These are phyloP conservation scores for Peterozyma toletana DNA, from an alignment of 805 yeast species.

Conservation along the genomic window DNA sequence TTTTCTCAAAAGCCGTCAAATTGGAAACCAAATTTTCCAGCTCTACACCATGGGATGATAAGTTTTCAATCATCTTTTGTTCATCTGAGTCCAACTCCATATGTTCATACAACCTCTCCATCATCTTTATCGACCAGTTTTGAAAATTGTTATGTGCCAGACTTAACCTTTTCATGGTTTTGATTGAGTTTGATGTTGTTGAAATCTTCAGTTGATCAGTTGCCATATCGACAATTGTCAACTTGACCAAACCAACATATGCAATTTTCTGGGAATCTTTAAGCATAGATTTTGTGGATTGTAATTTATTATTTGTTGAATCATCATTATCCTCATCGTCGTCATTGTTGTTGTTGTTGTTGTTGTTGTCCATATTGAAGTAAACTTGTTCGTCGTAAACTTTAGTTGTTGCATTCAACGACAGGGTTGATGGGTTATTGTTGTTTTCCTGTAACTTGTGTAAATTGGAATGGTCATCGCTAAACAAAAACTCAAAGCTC, in stretches of 20 bases:
- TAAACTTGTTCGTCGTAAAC: slow-evolving; percentile 10
- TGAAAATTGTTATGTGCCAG: slow-evolving; percentile 71
- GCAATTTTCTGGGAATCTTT: slow-evolving; percentile 85
- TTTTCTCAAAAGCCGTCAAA: slow-evolving; percentile 41
- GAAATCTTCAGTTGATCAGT: slow-evolving; percentile 61
- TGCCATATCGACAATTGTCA: slow-evolving; percentile 75
- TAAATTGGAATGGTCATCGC: slow-evolving; percentile 18
- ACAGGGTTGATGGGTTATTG: slow-evolving; percentile 3
- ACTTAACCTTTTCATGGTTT: slow-evolving; percentile 53
- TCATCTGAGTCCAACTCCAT: slow-evolving; percentile 75
- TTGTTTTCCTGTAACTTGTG: slow-evolving; percentile 18
- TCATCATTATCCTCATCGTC: slow-evolving; percentile 24
- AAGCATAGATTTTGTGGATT: slow-evolving; percentile 73
- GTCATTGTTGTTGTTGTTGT: slow-evolving; percentile 17
- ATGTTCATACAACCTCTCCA: slow-evolving; percentile 70
- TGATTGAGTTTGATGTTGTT: slow-evolving; percentile 40
- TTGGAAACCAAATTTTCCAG: slow-evolving; percentile 64
- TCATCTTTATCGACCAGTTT: slow-evolving; percentile 74
- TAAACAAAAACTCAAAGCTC: slow-evolving; percentile 46
- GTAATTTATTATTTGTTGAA: slow-evolving; percentile 56
- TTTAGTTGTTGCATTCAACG: slow-evolving; percentile 6
- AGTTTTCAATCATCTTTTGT: slow-evolving; percentile 76
- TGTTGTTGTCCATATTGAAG: slow-evolving; percentile 11
- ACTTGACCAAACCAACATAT: slow-evolving; percentile 77
- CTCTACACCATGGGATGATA: slow-evolving; percentile 78